A percentile compares a stretch with the other conserved stretches of the same genome.
phyloP scores from a whole-genome alignment of 192 early-diverging fungal genomes.

The Coemansia sp. region DNA sequence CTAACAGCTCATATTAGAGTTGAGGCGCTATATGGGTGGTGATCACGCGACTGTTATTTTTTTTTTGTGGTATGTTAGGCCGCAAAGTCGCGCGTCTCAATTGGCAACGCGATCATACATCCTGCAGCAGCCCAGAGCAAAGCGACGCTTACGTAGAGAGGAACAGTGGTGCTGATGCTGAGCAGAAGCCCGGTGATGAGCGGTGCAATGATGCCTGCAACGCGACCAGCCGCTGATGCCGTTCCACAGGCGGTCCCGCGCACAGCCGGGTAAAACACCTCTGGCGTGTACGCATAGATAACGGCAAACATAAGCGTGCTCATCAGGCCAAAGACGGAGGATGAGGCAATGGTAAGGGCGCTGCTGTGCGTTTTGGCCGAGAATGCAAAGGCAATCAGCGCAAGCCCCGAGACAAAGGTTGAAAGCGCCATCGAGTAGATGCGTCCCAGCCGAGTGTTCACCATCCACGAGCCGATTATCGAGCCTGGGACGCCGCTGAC shows the following conservation, averaged over 20 bases:
- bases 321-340: conserved; percentile 63
- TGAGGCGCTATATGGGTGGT: not conserved
- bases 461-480: conserved; percentile 63
- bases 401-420: conserved; percentile 67
- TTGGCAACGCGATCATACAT: conserved; percentile 70
- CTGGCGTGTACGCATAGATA: conserved; percentile 85
- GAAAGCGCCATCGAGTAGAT: conserved; percentile 78
- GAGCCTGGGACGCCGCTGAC: conserved; percentile 80
- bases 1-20: not conserved
- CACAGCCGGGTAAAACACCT: conserved; percentile 74
- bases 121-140: conserved; percentile 59
- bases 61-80: not conserved
- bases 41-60: not conserved
- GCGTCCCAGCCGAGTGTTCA: conserved; percentile 72
- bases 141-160: conserved; percentile 65
- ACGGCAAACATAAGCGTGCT: conserved; percentile 80
- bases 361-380: conserved; percentile 49
- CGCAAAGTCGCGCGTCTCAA: conserved; percentile 53
- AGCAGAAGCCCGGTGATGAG: conserved; percentile 68
- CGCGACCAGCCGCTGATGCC: conserved; percentile 71
- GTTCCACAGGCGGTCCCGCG: conserved; percentile 79
- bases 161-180: conserved; percentile 57
- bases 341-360: conserved; percentile 59
- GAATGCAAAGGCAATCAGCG: conserved; percentile 68
- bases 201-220: conserved; percentile 75